Base-by-base conservation (phyloP, 192 early-diverging fungal genomes). In the Coemansia sp. region DNA sequence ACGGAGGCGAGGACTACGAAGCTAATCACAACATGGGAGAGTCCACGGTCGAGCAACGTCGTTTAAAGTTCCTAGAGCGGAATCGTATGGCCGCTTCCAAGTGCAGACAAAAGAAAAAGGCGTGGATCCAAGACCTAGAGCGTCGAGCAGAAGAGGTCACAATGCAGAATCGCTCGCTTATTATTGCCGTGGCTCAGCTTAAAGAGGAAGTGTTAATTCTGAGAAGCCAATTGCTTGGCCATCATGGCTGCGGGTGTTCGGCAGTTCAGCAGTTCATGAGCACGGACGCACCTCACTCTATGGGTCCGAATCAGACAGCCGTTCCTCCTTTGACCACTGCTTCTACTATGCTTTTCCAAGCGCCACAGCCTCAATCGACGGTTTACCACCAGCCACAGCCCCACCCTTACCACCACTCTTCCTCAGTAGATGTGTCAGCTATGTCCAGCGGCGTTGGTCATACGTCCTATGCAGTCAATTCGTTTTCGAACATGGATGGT, bases 101-200 rank as follows among this genome's bases (percentile, higher is more conserved):
- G 83, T 96, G 94, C 67, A 86, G 94, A 23, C 93, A 93, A 65
- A 89, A 93, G 59, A 96, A 96, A 76, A 96, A 96, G 79, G 85
- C 92, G 71, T 94, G 93, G 93, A 83, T 96, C 24, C 79, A 86
- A 59, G 86, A 90, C 64, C 86, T 96, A 59, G 91, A 96, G 67
- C 64, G 64, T 8, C 85, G 85, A n/a, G 85, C 88, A 9, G 87
- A 88, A 23, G 67, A 73, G 46, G 76, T 63, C 36, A 76, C 83
- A 0, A 71, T 70, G 61, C 74, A 83, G 68, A 84, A 84, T 63
- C 62, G 77, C 38, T 62, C 72, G 20, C 69, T 84, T 28, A 67
- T 73, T 23, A 71, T 71, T 59, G 70, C 72, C 3, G 67, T 79
- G 9, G 74, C 71, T 10, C 73, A 74, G 74, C 74, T 81, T 10